Percentiles rank a stretch among this genome's conserved stretches.
Conservation (phyloP, 2,329 filamentous ascomycete species). For the Fusarium protoensiforme region DNA sequence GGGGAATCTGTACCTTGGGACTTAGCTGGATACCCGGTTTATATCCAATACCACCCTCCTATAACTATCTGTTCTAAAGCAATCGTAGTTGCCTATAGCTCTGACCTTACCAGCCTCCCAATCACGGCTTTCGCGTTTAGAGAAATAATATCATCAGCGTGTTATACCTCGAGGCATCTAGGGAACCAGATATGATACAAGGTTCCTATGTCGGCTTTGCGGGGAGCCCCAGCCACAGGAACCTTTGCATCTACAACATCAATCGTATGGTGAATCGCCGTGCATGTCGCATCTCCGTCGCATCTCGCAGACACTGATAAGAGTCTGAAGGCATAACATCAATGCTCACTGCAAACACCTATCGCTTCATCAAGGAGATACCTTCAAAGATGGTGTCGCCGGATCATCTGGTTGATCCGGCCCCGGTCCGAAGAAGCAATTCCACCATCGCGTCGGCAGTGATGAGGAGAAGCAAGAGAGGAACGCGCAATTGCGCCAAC, state of each 20-base stretch:
- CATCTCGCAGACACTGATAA: neutral
- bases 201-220: neutral
- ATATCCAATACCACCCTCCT: neutral
- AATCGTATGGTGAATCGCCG: neutral
- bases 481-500: neutral
- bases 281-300: neutral
- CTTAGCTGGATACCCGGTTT: neutral
- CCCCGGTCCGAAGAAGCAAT: slow-evolving; percentile 28
- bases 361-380: neutral
- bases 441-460: slow-evolving; percentile 1
- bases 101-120: neutral
- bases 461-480: neutral
- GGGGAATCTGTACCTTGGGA: neutral
- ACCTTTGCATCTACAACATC: neutral
- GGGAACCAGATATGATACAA: neutral
- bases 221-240: neutral
- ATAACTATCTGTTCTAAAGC: neutral
- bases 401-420: slow-evolving; percentile 19
- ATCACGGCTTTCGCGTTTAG: neutral
- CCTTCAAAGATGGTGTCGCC: neutral
- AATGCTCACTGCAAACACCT: neutral
- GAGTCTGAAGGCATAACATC: neutral
- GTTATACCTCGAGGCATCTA: neutral
- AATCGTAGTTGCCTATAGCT: neutral
- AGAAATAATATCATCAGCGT: neutral